These are phyloP conservation scores for Fusarium anthophilum DNA, from an alignment of 2,329 filamentous ascomycete genomes.

Conservation along the genomic window DNA sequence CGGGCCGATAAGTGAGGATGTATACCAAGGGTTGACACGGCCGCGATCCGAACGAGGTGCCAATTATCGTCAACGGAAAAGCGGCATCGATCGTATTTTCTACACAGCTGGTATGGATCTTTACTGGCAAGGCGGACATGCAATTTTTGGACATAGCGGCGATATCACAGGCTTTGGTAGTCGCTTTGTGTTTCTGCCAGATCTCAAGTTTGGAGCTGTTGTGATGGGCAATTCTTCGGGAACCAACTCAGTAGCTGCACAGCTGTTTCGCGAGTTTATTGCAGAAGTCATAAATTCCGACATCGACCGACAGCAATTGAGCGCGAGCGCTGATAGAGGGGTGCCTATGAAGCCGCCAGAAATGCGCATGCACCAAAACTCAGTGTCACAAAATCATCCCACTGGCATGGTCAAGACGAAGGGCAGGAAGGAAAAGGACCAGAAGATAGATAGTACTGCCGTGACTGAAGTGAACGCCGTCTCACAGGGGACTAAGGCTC, in stretches of 20 bases:
- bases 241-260: conserved; percentile 13
- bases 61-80: background rate
- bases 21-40: conserved; percentile 37
- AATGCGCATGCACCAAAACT: accelerated
- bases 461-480: background rate
- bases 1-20: conserved; percentile 34
- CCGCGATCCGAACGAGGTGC: conserved; percentile 31
- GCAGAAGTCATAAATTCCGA: conserved; percentile 19
- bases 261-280: conserved; percentile 35
- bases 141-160: conserved; percentile 41
- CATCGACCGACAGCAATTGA: background rate
- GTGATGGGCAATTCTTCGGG: conserved; percentile 40
- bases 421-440: accelerated
- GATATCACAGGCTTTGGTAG: conserved; percentile 38
- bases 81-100: conserved; percentile 14
- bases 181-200: conserved; percentile 43
- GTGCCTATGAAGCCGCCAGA: background rate
- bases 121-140: conserved; percentile 31
- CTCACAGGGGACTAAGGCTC: background rate
- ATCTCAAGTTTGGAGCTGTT: conserved; percentile 37
- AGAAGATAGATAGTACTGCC: too few species aligned
- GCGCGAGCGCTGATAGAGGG: accelerated
- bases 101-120: conserved; percentile 40
- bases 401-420: accelerated
- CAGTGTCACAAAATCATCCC: accelerated